Percentiles rank a stretch among this genome's conserved stretches.
Conservation (phyloP, 495 filamentous ascomycete genomes). For the Parmelia sp. region DNA sequence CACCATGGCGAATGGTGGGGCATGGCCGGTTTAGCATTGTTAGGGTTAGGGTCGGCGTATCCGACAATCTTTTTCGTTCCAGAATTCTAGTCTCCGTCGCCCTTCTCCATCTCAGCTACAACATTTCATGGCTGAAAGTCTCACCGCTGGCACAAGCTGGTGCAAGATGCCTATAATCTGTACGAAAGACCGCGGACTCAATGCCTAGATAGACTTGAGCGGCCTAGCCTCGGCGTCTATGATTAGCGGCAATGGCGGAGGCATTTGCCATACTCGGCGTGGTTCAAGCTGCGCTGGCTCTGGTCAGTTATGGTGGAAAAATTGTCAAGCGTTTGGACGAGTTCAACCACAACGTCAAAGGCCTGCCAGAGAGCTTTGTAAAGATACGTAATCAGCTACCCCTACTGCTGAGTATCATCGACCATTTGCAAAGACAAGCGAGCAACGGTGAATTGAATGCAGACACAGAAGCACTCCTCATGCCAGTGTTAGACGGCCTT, state of each 20-base stretch:
- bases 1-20: too few species aligned
- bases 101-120: too few species aligned
- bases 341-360: conserved; percentile 23
- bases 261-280: conserved; percentile 32
- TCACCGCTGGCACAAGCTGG: too few species aligned
- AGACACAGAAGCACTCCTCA: conserved; percentile 5
- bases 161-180: too few species aligned
- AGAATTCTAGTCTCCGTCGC: too few species aligned
- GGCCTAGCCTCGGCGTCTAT: too few species aligned
- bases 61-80: too few species aligned
- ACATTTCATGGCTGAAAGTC: too few species aligned
- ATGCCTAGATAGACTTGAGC: too few species aligned
- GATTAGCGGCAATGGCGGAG: conserved; percentile 33
- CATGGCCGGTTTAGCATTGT: too few species aligned
- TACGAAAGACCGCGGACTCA: too few species aligned
- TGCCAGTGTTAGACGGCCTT: conserved; percentile 11
- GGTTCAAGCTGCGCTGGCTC: conserved; percentile 31
- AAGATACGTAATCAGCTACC: conserved; percentile 32
- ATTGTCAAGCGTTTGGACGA: conserved; percentile 32
- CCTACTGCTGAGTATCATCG: conserved; percentile 25
- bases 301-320: conserved; percentile 34
- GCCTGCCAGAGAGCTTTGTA: conserved; percentile 30
- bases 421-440: conserved; percentile 13
- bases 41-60: too few species aligned
- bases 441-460: conserved; percentile 7